A percentile compares a stretch with the other conserved stretches of the same genome.
phyloP scores from a whole-genome alignment of 306 rosid species.

The Lathyrus sativus region DNA sequence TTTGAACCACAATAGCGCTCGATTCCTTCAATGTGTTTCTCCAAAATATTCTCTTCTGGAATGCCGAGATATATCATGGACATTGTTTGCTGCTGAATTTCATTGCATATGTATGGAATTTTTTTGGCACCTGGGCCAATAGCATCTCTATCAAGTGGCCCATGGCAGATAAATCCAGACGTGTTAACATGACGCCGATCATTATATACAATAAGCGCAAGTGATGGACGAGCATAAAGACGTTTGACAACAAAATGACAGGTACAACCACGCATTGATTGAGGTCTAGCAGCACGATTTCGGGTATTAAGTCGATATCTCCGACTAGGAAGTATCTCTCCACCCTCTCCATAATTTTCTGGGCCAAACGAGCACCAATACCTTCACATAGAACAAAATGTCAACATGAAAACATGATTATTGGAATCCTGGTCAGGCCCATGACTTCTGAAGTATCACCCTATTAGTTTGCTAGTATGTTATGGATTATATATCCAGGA shows the following conservation, averaged over 20 bases:
- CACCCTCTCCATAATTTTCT: slow-evolving; percentile 95
- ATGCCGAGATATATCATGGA: slow-evolving; percentile 95
- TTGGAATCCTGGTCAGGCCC: slow-evolving; percentile 4
- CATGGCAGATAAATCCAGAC: slow-evolving; percentile 93
- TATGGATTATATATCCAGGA: slow-evolving; percentile 22
- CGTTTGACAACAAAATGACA: slow-evolving; percentile 94
- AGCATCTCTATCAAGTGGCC: slow-evolving; percentile 94
- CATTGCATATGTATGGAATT: slow-evolving; percentile 82
- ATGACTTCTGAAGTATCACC: slow-evolving; percentile 5
- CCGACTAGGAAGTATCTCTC: slow-evolving; percentile 85
- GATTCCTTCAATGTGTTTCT: slow-evolving; percentile 92
- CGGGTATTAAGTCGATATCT: slow-evolving; percentile 92
- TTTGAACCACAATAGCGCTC: slow-evolving; percentile 82
- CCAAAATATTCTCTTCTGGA: slow-evolving; percentile 92
- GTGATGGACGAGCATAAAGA: slow-evolving; percentile 84
- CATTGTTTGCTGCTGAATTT: slow-evolving; percentile 97
- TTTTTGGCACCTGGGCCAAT: slow-evolving; percentile 91
- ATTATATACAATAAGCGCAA: slow-evolving; percentile 72
- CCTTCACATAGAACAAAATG: slow-evolving; percentile 47
- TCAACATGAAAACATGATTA: slow-evolving; percentile 27
- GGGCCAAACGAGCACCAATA: slow-evolving; percentile 99
- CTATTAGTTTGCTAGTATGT: slow-evolving; percentile 8
- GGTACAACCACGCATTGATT: slow-evolving; percentile 93
- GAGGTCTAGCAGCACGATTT: slow-evolving; percentile 98
- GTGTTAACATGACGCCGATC: slow-evolving; percentile 86